Evolutionary conservation across 257 asterid genomes (phyloP).

Genomic region (Solanum neorickii): DNA sequence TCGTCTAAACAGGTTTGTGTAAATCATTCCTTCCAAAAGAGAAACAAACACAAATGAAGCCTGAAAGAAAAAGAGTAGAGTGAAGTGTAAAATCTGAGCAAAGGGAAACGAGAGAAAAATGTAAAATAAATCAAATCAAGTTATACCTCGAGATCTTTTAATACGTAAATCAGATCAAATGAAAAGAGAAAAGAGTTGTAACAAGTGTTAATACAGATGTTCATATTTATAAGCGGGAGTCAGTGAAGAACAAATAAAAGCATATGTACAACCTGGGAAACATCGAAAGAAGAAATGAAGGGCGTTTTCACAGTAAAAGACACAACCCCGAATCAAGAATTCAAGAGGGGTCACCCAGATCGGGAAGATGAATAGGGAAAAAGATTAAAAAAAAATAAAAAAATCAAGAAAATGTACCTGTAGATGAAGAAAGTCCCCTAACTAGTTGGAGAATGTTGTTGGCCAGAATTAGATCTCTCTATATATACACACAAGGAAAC

Average conservation of each 20-base stretch:
- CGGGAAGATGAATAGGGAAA: not conserved
- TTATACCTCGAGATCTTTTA: not conserved
- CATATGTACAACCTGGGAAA: constrained; percentile 22
- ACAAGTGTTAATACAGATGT: not conserved
- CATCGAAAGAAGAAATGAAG: constrained; percentile 10
- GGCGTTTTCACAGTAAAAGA: not conserved
- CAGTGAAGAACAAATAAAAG: constrained; percentile 16
- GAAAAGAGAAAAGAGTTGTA: not conserved
- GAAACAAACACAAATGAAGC: not conserved
- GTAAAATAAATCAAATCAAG: not conserved
- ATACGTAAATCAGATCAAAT: not conserved
- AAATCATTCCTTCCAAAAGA: not conserved
- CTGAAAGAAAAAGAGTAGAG: not conserved
- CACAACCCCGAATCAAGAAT: constrained; percentile 1
- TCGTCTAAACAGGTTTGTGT: not conserved
- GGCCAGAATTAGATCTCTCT: not conserved
- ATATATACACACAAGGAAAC: not conserved
- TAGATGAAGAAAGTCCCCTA: not conserved
- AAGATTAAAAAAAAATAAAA: not conserved
- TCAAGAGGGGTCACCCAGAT: not conserved
- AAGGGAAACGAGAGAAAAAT: not conserved
- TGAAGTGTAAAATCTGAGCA: not conserved
- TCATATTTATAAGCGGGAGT: not conserved
- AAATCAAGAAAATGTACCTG: not conserved
- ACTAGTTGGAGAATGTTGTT: not conserved